These are phyloP conservation scores for Penicillium sp. DNA, from an alignment of 2,329 filamentous ascomycete genomes.

Conservation along the genomic window DNA sequence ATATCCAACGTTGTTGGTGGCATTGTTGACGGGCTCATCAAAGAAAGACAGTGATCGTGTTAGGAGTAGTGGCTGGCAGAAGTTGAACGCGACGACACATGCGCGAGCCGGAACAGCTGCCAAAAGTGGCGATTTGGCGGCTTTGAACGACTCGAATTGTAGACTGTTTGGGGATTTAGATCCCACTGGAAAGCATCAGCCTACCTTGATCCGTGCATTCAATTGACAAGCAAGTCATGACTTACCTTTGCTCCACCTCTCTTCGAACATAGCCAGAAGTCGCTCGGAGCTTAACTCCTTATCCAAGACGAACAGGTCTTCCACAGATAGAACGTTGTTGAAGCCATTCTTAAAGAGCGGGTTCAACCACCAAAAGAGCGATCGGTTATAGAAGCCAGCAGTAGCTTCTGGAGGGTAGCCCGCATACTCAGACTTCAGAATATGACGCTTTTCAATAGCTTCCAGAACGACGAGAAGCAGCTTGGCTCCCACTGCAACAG, in stretches of 20 bases:
- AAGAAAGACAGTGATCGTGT: constrained; percentile 41
- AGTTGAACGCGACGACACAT: constrained; percentile 40
- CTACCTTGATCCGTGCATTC: background rate
- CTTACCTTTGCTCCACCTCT: constrained; percentile 45
- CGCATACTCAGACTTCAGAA: constrained; percentile 44
- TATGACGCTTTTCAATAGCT: constrained; percentile 46
- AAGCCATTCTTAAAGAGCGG: constrained; percentile 54
- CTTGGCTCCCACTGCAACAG: constrained; percentile 47
- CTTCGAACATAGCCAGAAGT: constrained; percentile 41
- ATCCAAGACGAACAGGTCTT: constrained; percentile 51
- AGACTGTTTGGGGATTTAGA: constrained; percentile 32
- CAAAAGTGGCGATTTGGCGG: constrained; percentile 38
- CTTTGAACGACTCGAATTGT: constrained; percentile 33
- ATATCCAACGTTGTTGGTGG: constrained; percentile 42
- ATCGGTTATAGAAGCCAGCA: constrained; percentile 52
- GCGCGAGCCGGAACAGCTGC: constrained; percentile 36
- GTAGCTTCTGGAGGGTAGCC: constrained; percentile 54
- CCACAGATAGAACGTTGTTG: constrained; percentile 45
- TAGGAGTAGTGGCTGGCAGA: constrained; percentile 43
- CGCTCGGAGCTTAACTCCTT: constrained; percentile 47
- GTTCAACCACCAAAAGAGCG: constrained; percentile 58
- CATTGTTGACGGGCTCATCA: constrained; percentile 28
- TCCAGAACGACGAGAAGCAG: constrained; percentile 49
- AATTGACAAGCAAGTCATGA: background rate
- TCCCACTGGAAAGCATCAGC: constrained; percentile 28